Evolutionary conservation across 192 early-diverging fungal genomes (phyloP).

Genomic region (Gigaspora rosea): DNA sequence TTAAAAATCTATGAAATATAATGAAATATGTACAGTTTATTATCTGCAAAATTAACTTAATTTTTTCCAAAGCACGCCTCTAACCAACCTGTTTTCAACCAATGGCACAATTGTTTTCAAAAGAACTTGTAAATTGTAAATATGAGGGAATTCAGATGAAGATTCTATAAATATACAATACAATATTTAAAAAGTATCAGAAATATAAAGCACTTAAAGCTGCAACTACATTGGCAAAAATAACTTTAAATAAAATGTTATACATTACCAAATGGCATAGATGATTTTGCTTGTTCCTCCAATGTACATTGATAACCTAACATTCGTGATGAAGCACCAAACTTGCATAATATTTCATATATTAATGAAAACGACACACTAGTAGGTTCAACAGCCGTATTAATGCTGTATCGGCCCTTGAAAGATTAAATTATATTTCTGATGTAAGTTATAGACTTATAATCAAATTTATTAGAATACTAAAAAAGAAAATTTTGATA

Average conservation of each 20-base stretch:
- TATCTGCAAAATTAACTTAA: neutral
- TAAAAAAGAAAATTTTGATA: neutral
- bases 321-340: constrained; percentile 1
- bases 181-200: neutral
- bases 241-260: no score
- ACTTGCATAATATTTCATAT: neutral
- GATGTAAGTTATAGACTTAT: neutral
- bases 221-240: no score
- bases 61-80: neutral
- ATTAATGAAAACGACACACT: neutral
- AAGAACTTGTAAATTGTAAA: neutral
- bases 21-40: neutral
- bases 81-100: neutral
- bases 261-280: neutral
- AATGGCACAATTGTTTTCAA: constrained; percentile 4
- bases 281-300: neutral
- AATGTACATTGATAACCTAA: neutral
- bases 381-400: no score
- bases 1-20: neutral
- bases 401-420: neutral
- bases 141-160: neutral
- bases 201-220: no score
- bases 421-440: neutral
- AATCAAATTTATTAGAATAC: neutral
- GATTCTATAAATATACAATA: neutral